phyloP scores from a whole-genome alignment of 73 alveolate genomes.

The Tetrahymena thermophila region DNA sequence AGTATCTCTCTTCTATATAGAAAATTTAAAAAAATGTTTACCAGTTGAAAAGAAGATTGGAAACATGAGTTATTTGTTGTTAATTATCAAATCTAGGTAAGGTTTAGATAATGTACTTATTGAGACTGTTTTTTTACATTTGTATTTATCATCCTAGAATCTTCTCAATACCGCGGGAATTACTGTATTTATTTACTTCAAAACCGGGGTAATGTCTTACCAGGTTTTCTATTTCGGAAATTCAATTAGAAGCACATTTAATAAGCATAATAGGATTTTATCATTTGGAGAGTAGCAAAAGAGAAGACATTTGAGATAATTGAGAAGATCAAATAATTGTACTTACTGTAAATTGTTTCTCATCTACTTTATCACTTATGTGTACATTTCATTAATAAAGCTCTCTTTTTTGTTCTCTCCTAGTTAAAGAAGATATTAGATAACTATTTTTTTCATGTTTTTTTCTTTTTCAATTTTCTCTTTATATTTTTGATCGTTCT shows the following conservation, averaged over 20 bases:
- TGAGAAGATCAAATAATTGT: neutral
- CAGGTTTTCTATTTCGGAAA: neutral
- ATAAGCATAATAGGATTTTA: neutral
- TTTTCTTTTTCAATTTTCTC: neutral
- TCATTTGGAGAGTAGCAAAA: neutral
- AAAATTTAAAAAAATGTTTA: neutral
- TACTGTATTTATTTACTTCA: neutral
- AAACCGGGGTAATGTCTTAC: neutral
- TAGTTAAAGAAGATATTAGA: neutral
- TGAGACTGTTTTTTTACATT: neutral
- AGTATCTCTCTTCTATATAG: no score
- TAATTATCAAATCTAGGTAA: neutral
- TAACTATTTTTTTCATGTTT: neutral
- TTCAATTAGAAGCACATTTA: neutral
- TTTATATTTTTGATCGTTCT: neutral
- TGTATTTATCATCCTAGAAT: neutral
- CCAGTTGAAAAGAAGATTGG: neutral
- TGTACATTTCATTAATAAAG: neutral
- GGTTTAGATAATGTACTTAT: neutral
- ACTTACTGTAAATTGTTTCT: neutral
- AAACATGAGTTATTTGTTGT: neutral
- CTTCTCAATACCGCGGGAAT: neutral
- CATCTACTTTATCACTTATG: neutral
- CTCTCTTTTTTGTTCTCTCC: neutral
- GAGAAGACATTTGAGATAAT: neutral